Evolutionary conservation across 2,329 filamentous ascomycete species (phyloP), one percentile per base, ranked within the genome.

Genomic region (Fusarium mundagurra): DNA sequence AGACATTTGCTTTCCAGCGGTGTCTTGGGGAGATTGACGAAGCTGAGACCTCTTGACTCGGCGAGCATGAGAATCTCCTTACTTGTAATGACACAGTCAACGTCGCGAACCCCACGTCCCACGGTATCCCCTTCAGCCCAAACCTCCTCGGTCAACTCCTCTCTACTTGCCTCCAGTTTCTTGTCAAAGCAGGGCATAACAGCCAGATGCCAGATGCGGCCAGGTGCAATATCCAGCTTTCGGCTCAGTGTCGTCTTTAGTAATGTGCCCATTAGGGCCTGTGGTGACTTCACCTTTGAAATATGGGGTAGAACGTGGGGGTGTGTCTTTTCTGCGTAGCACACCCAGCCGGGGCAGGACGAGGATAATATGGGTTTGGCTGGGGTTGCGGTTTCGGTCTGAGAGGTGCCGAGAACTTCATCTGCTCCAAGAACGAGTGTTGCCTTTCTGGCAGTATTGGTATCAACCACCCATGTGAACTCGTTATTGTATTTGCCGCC

Each of bases 111-210:
- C 3, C 90, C 90, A 55, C 85, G 83, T 4, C 84, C 86, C 3
- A 88, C 85, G 54, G 80, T 80, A 20, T 84, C 86, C 60, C 84
- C 84, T 45, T 83, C 86, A 61, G 83, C 85, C 95, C 95, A 98
- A 22, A 90, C 89, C 12, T 88, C 85, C 80, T 96, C 93, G 2
- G 95, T 98, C 44, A 99, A 89, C 83, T 99, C 96, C 82, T 95
- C 92, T 61, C 96, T 92, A 77, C 95, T 97, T 12, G 96, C 96
- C 84, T 99, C 96, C 34, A 99, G 89, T 83, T 99, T 99, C 86
- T 99, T 99, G 83, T 99, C 96, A 82, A 99, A 98, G 82, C 96
- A 99, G 27, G 96, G 96, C 96, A 99, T 99, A 51, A 99, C 88
- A 18, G 96, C 94, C 61, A 98, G 84, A 82, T 98, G 96, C 94